Evolutionary conservation across 768 basidiomycete species (phyloP).

Genomic region (Inosperma sp.): DNA sequence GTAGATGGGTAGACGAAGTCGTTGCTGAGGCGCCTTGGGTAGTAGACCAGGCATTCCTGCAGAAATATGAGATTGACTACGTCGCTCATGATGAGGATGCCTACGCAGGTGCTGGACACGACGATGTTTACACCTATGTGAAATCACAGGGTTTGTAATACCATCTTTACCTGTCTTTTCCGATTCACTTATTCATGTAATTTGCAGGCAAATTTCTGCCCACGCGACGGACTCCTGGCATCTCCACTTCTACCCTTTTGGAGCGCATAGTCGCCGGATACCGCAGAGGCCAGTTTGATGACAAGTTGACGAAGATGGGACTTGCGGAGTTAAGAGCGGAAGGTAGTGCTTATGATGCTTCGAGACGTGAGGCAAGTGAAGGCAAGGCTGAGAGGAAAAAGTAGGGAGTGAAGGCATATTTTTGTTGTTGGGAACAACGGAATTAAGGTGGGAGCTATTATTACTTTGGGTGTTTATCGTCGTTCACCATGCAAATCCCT

Average conservation of each 20-base stretch:
- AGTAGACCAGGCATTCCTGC: slow-evolving; percentile 73
- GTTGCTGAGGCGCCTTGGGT: slow-evolving; percentile 90
- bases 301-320: slow-evolving; percentile 88
- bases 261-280: slow-evolving; percentile 90
- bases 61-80: slow-evolving; percentile 89
- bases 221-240: slow-evolving; percentile 88
- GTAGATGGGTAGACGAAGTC: slow-evolving; percentile 95
- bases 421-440: too few relatives aligned
- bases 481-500: too few relatives aligned
- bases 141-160: slow-evolving; percentile 67
- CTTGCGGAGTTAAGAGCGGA: slow-evolving; percentile 64
- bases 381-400: not conserved
- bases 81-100: slow-evolving; percentile 95
- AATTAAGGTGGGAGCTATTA: too few relatives aligned
- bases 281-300: slow-evolving; percentile 79
- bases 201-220: slow-evolving; percentile 85
- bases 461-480: too few relatives aligned
- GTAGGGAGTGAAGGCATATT: not conserved
- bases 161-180: not conserved
- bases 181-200: not conserved
- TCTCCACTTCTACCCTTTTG: slow-evolving; percentile 90
- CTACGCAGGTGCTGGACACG: slow-evolving; percentile 70
- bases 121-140: slow-evolving; percentile 80
- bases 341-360: slow-evolving; percentile 49
- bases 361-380: not conserved